phyloP scores from a whole-genome alignment of 331 rosid species.

The Quercus phellos region DNA sequence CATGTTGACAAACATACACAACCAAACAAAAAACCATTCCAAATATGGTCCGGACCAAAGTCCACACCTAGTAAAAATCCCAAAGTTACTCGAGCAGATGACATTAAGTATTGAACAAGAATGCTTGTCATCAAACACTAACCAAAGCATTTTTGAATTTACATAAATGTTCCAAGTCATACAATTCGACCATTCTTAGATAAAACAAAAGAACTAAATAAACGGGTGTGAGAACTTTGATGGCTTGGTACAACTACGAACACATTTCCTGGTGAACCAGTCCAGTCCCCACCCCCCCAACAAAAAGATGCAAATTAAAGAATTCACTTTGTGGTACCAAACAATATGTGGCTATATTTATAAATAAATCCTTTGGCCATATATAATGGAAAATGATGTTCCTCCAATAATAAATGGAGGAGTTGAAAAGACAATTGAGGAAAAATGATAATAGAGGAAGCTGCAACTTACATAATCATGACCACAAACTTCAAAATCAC shows the following conservation, averaged over 20 bases:
- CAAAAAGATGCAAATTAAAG: background rate
- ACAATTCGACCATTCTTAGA: conserved; percentile 32
- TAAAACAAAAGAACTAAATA: conserved; percentile 28
- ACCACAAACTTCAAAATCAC: background rate
- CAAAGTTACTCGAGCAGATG: conserved; percentile 32
- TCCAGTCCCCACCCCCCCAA: background rate
- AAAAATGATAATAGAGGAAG: no score
- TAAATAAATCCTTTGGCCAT: background rate
- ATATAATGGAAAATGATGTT: background rate
- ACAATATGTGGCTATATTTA: background rate
- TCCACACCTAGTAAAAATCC: conserved; percentile 16
- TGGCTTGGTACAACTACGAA: conserved; percentile 40
- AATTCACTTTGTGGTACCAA: background rate
- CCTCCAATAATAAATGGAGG: background rate
- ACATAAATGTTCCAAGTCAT: conserved; percentile 37
- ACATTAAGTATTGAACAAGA: conserved; percentile 25
- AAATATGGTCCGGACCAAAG: conserved; percentile 5
- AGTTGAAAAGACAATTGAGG: background rate
- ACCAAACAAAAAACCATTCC: background rate
- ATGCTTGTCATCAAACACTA: conserved; percentile 35
- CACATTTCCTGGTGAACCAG: conserved; percentile 22
- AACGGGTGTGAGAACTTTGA: conserved; percentile 32
- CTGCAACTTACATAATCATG: background rate
- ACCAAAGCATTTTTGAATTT: conserved; percentile 35
- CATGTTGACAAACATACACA: background rate